Conservation (phyloP, 202 grass and related monocot genomes). For the Saccharum hybrid region DNA sequence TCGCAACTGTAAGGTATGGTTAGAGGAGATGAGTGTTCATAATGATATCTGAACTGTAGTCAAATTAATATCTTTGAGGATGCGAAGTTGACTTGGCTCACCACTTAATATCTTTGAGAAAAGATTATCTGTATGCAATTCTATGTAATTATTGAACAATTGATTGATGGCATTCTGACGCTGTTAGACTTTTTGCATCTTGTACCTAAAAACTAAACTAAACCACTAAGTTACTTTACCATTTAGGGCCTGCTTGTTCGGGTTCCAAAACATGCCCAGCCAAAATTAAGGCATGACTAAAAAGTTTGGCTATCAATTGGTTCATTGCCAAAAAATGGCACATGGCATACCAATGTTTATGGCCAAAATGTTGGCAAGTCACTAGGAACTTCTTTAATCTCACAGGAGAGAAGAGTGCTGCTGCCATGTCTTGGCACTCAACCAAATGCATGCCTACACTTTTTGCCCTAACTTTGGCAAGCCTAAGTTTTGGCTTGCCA, state of each 20-base stretch:
- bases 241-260: not conserved
- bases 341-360: too few relatives aligned
- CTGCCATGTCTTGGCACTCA: too few relatives aligned
- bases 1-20: not conserved
- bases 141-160: constrained; percentile 33
- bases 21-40: constrained; percentile 16
- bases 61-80: constrained; percentile 16
- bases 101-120: not conserved
- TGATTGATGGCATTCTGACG: constrained; percentile 12
- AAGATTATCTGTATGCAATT: not conserved
- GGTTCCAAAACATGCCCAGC: too few relatives aligned
- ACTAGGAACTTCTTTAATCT: too few relatives aligned
- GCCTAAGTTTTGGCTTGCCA: too few relatives aligned
- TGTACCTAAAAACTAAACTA: constrained; percentile 31
- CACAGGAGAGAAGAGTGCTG: too few relatives aligned
- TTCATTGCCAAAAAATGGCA: too few relatives aligned
- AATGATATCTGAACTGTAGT: constrained; percentile 3
- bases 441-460: too few relatives aligned
- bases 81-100: constrained; percentile 11
- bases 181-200: not conserved
- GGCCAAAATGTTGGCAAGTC: too few relatives aligned
- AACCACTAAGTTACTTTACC: constrained; percentile 5
- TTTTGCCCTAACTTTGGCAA: too few relatives aligned
- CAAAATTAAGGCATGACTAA: too few relatives aligned
- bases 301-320: too few relatives aligned